Evolutionary conservation across 1,284 basidiomycete species (phyloP).

Genomic region (Ceratobasidium sp.): DNA sequence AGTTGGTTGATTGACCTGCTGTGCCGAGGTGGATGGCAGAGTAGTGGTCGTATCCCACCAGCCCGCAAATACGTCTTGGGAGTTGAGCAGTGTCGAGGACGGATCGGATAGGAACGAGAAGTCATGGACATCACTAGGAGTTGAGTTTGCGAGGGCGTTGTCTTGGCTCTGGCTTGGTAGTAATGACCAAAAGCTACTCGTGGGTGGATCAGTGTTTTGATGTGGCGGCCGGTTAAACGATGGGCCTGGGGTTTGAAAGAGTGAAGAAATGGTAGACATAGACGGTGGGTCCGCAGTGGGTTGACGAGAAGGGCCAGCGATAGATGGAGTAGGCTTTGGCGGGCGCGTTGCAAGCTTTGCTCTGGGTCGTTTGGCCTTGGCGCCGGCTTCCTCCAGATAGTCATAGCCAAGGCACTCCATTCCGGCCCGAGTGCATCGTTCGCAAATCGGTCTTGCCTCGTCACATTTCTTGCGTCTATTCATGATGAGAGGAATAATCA

Average conservation of each 20-base stretch:
- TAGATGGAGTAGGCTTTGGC: neutral
- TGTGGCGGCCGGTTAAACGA: neutral
- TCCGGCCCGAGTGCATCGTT: slow-evolving; percentile 5
- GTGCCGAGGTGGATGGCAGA: neutral
- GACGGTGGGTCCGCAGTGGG: neutral
- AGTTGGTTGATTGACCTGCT: neutral
- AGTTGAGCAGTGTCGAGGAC: neutral
- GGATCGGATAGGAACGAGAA: slow-evolving; percentile 21
- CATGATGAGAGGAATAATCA: neutral
- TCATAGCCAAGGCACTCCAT: slow-evolving; percentile 35
- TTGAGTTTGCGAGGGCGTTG: neutral
- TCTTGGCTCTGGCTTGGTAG: neutral
- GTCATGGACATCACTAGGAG: neutral
- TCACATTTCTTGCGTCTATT: slow-evolving; percentile 33
- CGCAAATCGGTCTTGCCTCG: slow-evolving; percentile 22
- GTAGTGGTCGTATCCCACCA: slow-evolving; percentile 1
- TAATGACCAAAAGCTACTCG: neutral
- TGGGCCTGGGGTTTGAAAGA: neutral
- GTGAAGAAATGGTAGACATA: neutral
- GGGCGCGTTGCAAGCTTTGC: neutral
- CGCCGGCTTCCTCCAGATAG: neutral
- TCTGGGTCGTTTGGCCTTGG: neutral
- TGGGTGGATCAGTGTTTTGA: neutral
- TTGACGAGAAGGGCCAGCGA: slow-evolving; percentile 3
- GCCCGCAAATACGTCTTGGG: neutral